These are phyloP conservation scores for Crithidia brevicula DNA, from an alignment of 208 protist species.

Conservation along the genomic window DNA sequence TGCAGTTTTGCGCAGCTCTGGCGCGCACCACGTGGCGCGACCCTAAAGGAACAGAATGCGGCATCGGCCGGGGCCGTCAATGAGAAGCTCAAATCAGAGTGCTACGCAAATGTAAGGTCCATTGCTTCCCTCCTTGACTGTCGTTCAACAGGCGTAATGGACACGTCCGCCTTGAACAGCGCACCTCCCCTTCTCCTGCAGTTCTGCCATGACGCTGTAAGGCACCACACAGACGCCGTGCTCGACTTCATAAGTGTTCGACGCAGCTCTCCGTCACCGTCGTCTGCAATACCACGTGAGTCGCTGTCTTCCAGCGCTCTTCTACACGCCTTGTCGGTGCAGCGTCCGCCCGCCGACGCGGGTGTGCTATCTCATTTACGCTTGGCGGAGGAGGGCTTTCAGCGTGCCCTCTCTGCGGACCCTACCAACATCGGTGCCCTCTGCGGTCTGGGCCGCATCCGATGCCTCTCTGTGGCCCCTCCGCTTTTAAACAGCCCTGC, in stretches of 20 bases:
- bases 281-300: not conserved
- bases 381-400: conserved; percentile 47
- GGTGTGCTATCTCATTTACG: conserved; percentile 25
- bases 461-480: conserved; percentile 26
- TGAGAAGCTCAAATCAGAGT: not conserved
- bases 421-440: conserved; percentile 51
- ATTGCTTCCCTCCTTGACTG: conserved; percentile 8
- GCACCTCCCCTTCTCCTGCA: conserved; percentile 6
- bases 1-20: conserved; percentile 26
- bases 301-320: no score
- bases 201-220: conserved; percentile 18
- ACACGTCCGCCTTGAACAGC: conserved; percentile 19
- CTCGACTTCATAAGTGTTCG: not conserved
- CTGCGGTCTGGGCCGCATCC: conserved; percentile 59
- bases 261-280: not conserved
- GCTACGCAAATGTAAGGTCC: not conserved
- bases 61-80: not conserved
- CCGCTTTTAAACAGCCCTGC: not conserved
- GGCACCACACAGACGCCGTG: conserved; percentile 21
- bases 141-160: conserved; percentile 9
- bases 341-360: not conserved
- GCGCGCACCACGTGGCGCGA: not conserved
- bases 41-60: not conserved
- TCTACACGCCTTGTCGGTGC: not conserved
- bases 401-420: conserved; percentile 39